phyloP scores from a whole-genome alignment of 2,329 filamentous ascomycete species.

The Colletotrichum limetticola region DNA sequence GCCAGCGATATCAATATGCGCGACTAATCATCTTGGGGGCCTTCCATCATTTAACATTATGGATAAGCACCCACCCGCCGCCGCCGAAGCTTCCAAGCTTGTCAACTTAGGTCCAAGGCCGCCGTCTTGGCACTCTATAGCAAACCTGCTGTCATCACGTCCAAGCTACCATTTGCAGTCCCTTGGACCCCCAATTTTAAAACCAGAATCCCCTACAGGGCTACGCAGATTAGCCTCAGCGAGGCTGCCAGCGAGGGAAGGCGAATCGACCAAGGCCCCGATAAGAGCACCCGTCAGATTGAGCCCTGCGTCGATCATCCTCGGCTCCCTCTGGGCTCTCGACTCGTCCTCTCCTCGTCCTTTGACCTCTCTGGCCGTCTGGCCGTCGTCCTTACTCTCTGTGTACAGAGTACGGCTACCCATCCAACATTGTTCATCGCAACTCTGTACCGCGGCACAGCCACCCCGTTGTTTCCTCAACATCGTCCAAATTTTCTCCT shows the following conservation, averaged over 20 bases:
- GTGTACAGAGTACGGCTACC: not conserved
- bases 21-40: conserved; percentile 8
- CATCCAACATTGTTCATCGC: conserved; percentile 16
- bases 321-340: not conserved
- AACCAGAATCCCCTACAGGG: conserved; percentile 17
- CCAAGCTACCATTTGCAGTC: conserved; percentile 11
- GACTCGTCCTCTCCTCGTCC: not conserved
- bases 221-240: not conserved
- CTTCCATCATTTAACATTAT: conserved; percentile 28
- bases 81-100: conserved; percentile 13
- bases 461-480: conserved; percentile 1
- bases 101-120: not conserved
- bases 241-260: not conserved
- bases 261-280: not conserved
- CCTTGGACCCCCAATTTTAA: conserved; percentile 18
- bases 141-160: conserved; percentile 16
- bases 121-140: conserved; percentile 22
- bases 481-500: not conserved
- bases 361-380: not conserved
- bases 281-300: not conserved
- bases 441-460: conserved; percentile 8
- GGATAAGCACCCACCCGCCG: conserved; percentile 19
- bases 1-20: not conserved
- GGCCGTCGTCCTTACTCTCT: conserved; percentile 12
- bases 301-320: conserved; percentile 28